Evolutionary conservation across 768 basidiomycete species (phyloP).

Genomic region (Macrolepiota fuliginosa): DNA sequence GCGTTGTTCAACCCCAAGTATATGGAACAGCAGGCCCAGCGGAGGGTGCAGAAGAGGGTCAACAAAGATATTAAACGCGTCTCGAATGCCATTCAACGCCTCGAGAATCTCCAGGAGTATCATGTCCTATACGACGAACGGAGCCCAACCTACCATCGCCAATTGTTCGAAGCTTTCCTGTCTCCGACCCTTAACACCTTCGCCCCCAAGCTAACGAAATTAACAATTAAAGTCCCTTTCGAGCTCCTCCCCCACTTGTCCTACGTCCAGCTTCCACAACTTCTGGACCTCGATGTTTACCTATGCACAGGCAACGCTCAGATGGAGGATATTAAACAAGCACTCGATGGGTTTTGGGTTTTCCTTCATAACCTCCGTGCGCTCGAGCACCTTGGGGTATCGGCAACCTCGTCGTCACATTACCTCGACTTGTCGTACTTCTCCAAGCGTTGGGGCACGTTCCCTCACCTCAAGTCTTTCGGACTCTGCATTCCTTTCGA

Average conservation of each 20-base stretch:
- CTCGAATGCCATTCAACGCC: constrained; percentile 27
- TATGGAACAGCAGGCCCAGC: constrained; percentile 28
- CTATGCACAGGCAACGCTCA: constrained; percentile 31
- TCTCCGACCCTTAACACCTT: constrained; percentile 31
- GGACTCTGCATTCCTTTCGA: constrained; percentile 44
- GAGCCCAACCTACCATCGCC: constrained; percentile 28
- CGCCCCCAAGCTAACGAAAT: constrained; percentile 26
- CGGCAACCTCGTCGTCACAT: constrained; percentile 32
- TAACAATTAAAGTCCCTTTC: constrained; percentile 39
- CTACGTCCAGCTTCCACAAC: constrained; percentile 28
- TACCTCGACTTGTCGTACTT: constrained; percentile 39
- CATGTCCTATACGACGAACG: constrained; percentile 37
- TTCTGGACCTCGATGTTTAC: constrained; percentile 33
- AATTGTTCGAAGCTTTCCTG: constrained; percentile 37
- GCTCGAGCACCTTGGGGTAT: constrained; percentile 34
- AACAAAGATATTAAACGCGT: constrained; percentile 34
- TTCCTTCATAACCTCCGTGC: constrained; percentile 40
- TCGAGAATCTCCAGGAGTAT: constrained; percentile 35
- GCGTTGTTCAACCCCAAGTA: constrained; percentile 28
- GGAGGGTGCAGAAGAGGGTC: constrained; percentile 31
- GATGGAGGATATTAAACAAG: constrained; percentile 27
- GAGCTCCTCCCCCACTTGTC: constrained; percentile 33
- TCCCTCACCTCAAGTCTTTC: constrained; percentile 36
- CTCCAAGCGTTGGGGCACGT: constrained; percentile 33
- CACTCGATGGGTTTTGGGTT: constrained; percentile 40